Base-by-base conservation (phyloP, 768 basidiomycete genomes). In the Trametes cubensis region DNA sequence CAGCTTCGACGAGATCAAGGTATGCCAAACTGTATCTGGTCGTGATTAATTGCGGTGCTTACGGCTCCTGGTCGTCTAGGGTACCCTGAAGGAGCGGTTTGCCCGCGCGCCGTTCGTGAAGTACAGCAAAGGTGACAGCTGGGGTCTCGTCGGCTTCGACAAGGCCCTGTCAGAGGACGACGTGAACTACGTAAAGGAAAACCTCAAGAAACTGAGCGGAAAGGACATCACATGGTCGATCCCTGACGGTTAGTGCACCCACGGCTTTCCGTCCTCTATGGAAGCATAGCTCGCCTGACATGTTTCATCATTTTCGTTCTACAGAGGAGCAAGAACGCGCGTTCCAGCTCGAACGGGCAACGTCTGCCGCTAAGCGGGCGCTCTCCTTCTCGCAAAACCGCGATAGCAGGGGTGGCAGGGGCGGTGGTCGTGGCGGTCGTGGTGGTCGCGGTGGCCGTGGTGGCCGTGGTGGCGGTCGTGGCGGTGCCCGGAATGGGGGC, bases 321-420 rank as follows among this genome's bases (percentile, higher is more conserved):
- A 51, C 68, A 90, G 90, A 90, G 80, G 85, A 85, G 25, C 84
- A 84, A 50, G 90, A 92, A 67, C 87, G 85, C 68, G 75, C 76
- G 1, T 90, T 91, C 76, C 87, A 89, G 69, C 77, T 90, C 28
- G 86, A 90, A 70, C 87, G 90, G 13, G 90, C 89, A 2, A 82
- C 87, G 63, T 78, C 80, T 18, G 86, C 88, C 4, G 90, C 89
- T 1, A 82, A 81, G 65, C 79, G 79, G 5, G 73, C 70, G 14
- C 69, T 75, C 28, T 76, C 69, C 70, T 68, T 80, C 78, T 60
- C 77, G 76, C 73, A 76, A 66, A 68, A 51, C 61, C 61, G 65
- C 26, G 73, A 81, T n/a, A 56, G 51, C 1, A 78, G 82, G 4
- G 78, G 83, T 4, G 81, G 84, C 3, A 75, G 79, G 2, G 79